These are phyloP conservation scores for Aspergillus pseudoterreus DNA, from an alignment of 2,329 filamentous ascomycete genomes.

Conservation along the genomic window DNA sequence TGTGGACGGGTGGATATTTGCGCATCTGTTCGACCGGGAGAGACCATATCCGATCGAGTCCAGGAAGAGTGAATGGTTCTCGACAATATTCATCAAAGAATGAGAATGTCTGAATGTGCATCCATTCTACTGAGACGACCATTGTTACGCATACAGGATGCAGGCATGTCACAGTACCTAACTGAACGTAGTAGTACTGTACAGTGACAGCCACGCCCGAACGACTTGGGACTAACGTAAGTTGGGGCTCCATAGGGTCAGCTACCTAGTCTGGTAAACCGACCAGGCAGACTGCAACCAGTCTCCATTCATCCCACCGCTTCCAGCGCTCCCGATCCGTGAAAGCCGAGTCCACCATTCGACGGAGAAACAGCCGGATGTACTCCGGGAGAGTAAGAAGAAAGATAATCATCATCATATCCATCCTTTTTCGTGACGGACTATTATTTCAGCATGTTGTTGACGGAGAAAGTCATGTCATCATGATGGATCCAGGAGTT, in stretches of 20 bases:
- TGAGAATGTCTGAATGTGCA: too few species aligned
- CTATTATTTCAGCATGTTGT: neutral
- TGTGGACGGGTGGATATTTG: too few species aligned
- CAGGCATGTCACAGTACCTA: too few species aligned
- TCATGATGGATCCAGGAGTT: neutral
- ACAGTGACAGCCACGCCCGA: too few species aligned
- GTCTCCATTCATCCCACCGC: constrained; percentile 7
- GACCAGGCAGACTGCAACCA: constrained; percentile 11
- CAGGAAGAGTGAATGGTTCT: too few species aligned
- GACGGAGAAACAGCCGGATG: neutral
- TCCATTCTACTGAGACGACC: too few species aligned
- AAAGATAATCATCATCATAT: neutral
- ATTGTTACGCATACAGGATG: too few species aligned
- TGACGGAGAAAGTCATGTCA: too few species aligned
- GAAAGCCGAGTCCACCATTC: neutral
- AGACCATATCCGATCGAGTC: too few species aligned
- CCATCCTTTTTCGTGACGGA: neutral
- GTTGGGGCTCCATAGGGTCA: neutral
- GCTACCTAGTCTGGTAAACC: constrained; percentile 8
- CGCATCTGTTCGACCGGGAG: too few species aligned
- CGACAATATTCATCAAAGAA: too few species aligned
- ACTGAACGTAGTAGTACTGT: too few species aligned
- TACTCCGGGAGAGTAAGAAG: neutral
- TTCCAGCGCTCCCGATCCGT: constrained; percentile 9
- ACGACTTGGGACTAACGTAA: neutral